These are phyloP conservation scores for Tricholoma saponaceum DNA, from an alignment of 768 basidiomycete species.

Conservation along the genomic window DNA sequence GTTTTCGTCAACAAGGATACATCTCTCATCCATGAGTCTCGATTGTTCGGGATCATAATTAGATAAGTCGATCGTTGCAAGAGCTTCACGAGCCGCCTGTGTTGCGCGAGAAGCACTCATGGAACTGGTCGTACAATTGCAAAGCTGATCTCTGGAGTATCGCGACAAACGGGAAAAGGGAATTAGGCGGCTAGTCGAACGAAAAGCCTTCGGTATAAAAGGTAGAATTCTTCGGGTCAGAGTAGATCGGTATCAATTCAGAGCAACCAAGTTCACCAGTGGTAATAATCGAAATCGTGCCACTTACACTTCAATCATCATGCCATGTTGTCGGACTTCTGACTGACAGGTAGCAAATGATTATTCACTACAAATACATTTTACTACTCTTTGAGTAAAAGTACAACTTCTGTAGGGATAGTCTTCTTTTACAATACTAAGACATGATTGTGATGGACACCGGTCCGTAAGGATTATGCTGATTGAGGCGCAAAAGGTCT, in stretches of 20 bases:
- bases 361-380: too few species aligned
- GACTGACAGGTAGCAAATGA: too few species aligned
- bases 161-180: background rate
- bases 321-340: too few species aligned
- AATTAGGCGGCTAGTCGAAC: background rate
- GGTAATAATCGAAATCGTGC: constrained; percentile 6
- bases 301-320: constrained; percentile 9
- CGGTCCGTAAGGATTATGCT: constrained; percentile 55
- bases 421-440: constrained; percentile 20
- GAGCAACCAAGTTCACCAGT: too few species aligned
- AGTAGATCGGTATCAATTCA: constrained; percentile 6
- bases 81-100: constrained; percentile 54
- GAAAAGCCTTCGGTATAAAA: background rate
- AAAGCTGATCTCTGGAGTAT: background rate
- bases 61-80: constrained; percentile 74
- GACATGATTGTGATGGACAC: constrained; percentile 39
- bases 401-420: background rate
- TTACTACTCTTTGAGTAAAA: too few species aligned
- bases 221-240: background rate
- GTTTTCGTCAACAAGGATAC: constrained; percentile 87
- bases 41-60: constrained; percentile 92
- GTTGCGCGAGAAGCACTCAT: constrained; percentile 47
- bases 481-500: constrained; percentile 57
- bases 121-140: background rate
- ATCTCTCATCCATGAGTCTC: constrained; percentile 92